Evolutionary conservation across 1,139 yeast genomes (phyloP), one percentile per base, ranked within the genome.

Genomic region (Yamadazyma blattariae): DNA sequence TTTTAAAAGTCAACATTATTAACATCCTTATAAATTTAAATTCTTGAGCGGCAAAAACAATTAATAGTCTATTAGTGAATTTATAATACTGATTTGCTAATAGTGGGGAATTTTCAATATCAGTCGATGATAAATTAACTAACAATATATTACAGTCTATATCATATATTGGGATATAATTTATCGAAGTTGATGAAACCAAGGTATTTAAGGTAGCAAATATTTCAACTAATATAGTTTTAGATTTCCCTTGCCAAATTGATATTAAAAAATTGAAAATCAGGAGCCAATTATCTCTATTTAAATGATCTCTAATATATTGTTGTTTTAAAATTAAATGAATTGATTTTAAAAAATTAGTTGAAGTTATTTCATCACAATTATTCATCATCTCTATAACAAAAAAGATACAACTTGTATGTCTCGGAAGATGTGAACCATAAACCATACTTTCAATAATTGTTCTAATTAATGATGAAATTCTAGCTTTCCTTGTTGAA

Each of bases 281-380:
- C 8, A 25, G 18, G 3, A 32, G 15, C 51, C 51, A 46, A 12
- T 27, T 33, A 1, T 39, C 41, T 3, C 19, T 5, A 24, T 37
- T 44, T 27, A 46, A 35, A 25, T 47, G 49, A 26, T 47, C 51
- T 33, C 29, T 38, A 4, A 47, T 34, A 29, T 43, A 41, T 33
- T 46, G 50, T 16, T 43, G 49, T 11, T 27, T 23, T 8, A 46
- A 15, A 1, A 47, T 32, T 18, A 39, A 19, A 24, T 33, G 34
- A 3, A 44, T 33, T 2, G 42, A 25, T 21, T 37, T 38, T 15
- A 45, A 28, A 19, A 42, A 29, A 27, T 44, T 45, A 12, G 30
- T 27, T 19, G 39, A 37, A 1, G 33, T 33, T 3, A 31, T 29
- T 9, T 32, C 37, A 15, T 46, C 35, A n/a, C 34, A 35, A 4